phyloP scores from a whole-genome alignment of 495 filamentous ascomycete genomes.

The Penicillium pancosmium region DNA sequence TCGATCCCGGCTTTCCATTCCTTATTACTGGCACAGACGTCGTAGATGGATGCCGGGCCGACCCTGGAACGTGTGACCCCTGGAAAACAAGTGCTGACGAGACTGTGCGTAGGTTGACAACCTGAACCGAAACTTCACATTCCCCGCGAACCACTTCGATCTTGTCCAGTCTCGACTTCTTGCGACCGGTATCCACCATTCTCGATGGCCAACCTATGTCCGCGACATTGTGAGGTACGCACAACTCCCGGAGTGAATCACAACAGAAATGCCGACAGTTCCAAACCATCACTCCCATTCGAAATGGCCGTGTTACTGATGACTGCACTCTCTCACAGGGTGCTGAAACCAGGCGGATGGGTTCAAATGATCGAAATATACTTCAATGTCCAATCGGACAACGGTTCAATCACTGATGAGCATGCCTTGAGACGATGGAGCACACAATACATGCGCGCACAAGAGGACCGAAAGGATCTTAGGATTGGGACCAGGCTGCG shows the following conservation, averaged over 20 bases:
- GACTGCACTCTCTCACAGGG: slow-evolving; percentile 33
- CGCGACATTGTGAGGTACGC: slow-evolving; percentile 69
- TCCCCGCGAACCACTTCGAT: slow-evolving; percentile 77
- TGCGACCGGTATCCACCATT: slow-evolving; percentile 71
- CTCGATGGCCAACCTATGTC: slow-evolving; percentile 79
- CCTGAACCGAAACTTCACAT: slow-evolving; percentile 76
- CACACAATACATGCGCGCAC: slow-evolving; percentile 63
- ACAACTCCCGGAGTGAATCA: neutral
- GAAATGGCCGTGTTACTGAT: slow-evolving; percentile 20
- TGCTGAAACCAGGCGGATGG: slow-evolving; percentile 77
- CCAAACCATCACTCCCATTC: neutral
- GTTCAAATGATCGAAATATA: slow-evolving; percentile 90
- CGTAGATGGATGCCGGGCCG: neutral
- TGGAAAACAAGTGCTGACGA: slow-evolving; percentile 25
- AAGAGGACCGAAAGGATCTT: slow-evolving; percentile 71
- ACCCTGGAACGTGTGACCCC: neutral
- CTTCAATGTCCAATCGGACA: slow-evolving; percentile 87
- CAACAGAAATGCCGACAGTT: neutral
- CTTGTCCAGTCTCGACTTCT: slow-evolving; percentile 87
- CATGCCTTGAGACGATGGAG: slow-evolving; percentile 79
- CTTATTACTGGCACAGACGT: neutral
- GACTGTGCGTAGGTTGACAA: slow-evolving; percentile 63
- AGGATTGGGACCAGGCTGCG: slow-evolving; percentile 66
- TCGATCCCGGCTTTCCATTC: no score
- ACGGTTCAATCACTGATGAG: slow-evolving; percentile 72